Conservation (phyloP, 768 basidiomycete genomes). For the Phlegmacium glaucopus region DNA sequence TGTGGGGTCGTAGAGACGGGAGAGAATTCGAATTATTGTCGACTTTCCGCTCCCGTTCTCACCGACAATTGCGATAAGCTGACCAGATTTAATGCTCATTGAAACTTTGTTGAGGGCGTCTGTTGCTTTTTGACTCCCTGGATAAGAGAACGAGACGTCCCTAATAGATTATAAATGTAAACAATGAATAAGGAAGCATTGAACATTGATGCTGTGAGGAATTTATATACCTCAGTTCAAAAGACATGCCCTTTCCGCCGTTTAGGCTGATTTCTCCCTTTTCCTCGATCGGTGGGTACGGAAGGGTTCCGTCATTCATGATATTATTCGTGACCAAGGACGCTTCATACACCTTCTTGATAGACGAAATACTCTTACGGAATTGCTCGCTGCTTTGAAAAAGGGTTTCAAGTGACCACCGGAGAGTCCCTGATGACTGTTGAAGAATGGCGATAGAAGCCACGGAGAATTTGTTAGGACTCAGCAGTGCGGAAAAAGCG, state of each 20-base stretch:
- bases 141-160: constrained; percentile 51
- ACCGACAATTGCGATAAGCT: constrained; percentile 56
- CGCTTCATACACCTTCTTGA: constrained; percentile 31
- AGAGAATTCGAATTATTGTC: constrained; percentile 47
- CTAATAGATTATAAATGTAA: too few relatives aligned
- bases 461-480: constrained; percentile 33
- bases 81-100: constrained; percentile 41
- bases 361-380: constrained; percentile 19
- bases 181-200: too few relatives aligned
- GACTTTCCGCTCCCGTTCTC: constrained; percentile 56
- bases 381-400: constrained; percentile 17
- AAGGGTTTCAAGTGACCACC: constrained; percentile 20
- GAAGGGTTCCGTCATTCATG: constrained; percentile 21
- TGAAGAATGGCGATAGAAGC: constrained; percentile 39
- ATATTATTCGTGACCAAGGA: constrained; percentile 16
- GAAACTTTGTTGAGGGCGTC: constrained; percentile 38
- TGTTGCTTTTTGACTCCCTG: constrained; percentile 32
- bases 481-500: constrained; percentile 26
- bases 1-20: constrained; percentile 44
- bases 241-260: constrained; percentile 20
- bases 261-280: background rate
- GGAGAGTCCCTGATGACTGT: constrained; percentile 28
- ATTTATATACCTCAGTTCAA: constrained; percentile 22
- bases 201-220: too few relatives aligned
- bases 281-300: constrained; percentile 19